Conservation (phyloP, 495 filamentous ascomycete species). For the Podospora pseudoanserina region DNA sequence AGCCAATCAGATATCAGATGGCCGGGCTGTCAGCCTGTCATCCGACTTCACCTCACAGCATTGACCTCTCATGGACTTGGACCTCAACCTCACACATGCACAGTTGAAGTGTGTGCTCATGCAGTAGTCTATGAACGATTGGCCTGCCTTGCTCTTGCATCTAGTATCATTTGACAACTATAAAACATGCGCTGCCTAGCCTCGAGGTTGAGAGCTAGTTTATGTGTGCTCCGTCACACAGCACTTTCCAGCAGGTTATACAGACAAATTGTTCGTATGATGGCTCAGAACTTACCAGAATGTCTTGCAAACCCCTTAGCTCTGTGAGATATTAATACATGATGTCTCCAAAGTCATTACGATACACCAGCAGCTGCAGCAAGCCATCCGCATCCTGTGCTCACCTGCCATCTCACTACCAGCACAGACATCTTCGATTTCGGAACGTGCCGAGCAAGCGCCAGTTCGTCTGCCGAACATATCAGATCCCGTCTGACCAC, state of each 20-base stretch:
- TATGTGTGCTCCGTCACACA: background rate
- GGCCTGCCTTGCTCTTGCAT: background rate
- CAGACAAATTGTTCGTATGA: background rate
- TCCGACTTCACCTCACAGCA: background rate
- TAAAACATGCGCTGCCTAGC: background rate
- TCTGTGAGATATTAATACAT: background rate
- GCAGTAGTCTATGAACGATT: background rate
- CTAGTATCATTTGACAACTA: background rate
- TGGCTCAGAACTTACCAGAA: background rate
- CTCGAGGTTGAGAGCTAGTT: background rate
- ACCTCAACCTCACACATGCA: background rate
- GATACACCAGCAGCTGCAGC: background rate
- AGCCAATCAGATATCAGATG: background rate
- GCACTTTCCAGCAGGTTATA: background rate
- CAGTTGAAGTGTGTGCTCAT: background rate
- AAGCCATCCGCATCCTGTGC: background rate
- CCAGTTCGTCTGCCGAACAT: background rate
- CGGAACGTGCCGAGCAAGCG: background rate
- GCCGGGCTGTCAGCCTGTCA: background rate
- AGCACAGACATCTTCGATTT: background rate
- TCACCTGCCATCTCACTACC: background rate
- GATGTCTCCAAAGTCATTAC: background rate
- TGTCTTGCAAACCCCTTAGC: background rate
- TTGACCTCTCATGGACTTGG: background rate
- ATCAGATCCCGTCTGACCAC: background rate